phyloP scores from a whole-genome alignment of 768 basidiomycete species.

The Mycena alexandri region DNA sequence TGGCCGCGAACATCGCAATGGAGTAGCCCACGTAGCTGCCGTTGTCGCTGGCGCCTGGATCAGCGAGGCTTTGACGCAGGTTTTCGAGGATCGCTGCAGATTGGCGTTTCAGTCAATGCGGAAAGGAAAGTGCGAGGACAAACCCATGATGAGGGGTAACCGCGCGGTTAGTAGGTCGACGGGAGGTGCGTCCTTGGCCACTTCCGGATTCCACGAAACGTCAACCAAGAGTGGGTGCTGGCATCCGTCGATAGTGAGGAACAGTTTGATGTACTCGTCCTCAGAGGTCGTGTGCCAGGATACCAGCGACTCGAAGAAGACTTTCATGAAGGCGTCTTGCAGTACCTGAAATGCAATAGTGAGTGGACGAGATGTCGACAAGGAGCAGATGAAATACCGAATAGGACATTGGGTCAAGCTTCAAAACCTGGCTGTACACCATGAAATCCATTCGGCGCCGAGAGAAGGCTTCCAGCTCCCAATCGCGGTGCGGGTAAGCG shows the following conservation, averaged over 20 bases:
- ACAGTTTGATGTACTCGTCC: slow-evolving; percentile 65
- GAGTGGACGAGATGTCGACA: background rate
- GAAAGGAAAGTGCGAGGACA: slow-evolving; percentile 20
- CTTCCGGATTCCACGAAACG: slow-evolving; percentile 36
- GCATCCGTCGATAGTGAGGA: slow-evolving; percentile 71
- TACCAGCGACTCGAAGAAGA: slow-evolving; percentile 66
- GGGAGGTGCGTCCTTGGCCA: slow-evolving; percentile 45
- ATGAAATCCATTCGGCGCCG: slow-evolving; percentile 72
- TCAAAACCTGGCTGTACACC: slow-evolving; percentile 69
- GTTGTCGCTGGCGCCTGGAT: slow-evolving; percentile 48
- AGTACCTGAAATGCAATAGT: slow-evolving; percentile 51
- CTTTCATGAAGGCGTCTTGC: slow-evolving; percentile 64
- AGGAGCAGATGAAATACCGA: slow-evolving; percentile 21
- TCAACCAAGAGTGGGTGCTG: slow-evolving; percentile 64
- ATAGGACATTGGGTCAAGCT: slow-evolving; percentile 73
- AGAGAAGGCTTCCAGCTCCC: slow-evolving; percentile 56
- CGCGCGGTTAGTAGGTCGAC: slow-evolving; percentile 51
- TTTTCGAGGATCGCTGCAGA: slow-evolving; percentile 61
- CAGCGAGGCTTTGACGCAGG: slow-evolving; percentile 51
- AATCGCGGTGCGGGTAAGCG: slow-evolving; percentile 62
- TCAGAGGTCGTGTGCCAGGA: slow-evolving; percentile 64
- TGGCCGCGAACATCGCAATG: slow-evolving; percentile 62
- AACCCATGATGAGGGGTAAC: slow-evolving; percentile 29
- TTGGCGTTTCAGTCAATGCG: slow-evolving; percentile 27
- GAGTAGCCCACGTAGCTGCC: slow-evolving; percentile 56